A percentile compares a stretch with the other conserved stretches of the same genome.
These are phyloP conservation scores for Leccinum griseonigrum DNA, from an alignment of 1,284 basidiomycete genomes.

Conservation along the genomic window DNA sequence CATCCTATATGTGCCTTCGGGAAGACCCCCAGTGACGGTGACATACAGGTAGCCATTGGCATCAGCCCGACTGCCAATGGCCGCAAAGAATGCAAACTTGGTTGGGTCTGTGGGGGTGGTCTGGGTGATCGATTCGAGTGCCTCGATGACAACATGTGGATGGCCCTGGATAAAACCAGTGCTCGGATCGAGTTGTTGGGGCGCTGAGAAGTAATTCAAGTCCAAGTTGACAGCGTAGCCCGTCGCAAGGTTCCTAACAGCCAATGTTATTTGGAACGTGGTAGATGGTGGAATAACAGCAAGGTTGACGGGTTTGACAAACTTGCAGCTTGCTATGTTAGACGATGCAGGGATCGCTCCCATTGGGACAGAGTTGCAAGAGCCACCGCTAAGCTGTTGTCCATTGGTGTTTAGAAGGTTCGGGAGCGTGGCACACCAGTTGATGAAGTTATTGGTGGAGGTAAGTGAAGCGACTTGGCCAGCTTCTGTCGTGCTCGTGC, in stretches of 20 bases:
- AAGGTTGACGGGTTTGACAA: slow-evolving; percentile 44
- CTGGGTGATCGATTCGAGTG: slow-evolving; percentile 49
- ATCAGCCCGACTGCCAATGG: slow-evolving; percentile 49
- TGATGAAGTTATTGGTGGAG: slow-evolving; percentile 54
- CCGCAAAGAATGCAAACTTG: slow-evolving; percentile 70
- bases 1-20: slow-evolving; percentile 55
- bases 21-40: slow-evolving; percentile 57
- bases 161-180: slow-evolving; percentile 58
- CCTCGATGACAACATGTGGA: slow-evolving; percentile 64
- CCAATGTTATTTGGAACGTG: slow-evolving; percentile 48
- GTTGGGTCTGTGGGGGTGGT: slow-evolving; percentile 55
- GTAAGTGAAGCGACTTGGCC: slow-evolving; percentile 47
- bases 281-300: slow-evolving; percentile 41
- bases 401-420: slow-evolving; percentile 41
- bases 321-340: slow-evolving; percentile 52
- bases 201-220: slow-evolving; percentile 55
- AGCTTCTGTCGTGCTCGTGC: slow-evolving; percentile 27
- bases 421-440: slow-evolving; percentile 39
- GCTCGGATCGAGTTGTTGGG: slow-evolving; percentile 53
- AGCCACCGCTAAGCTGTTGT: slow-evolving; percentile 44
- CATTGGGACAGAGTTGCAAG: slow-evolving; percentile 58
- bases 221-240: slow-evolving; percentile 56
- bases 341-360: slow-evolving; percentile 42
- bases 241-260: slow-evolving; percentile 44
- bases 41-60: slow-evolving; percentile 51